Evolutionary conservation across 2,329 filamentous ascomycete species (phyloP).

Genomic region (Colletotrichum costaricense): DNA sequence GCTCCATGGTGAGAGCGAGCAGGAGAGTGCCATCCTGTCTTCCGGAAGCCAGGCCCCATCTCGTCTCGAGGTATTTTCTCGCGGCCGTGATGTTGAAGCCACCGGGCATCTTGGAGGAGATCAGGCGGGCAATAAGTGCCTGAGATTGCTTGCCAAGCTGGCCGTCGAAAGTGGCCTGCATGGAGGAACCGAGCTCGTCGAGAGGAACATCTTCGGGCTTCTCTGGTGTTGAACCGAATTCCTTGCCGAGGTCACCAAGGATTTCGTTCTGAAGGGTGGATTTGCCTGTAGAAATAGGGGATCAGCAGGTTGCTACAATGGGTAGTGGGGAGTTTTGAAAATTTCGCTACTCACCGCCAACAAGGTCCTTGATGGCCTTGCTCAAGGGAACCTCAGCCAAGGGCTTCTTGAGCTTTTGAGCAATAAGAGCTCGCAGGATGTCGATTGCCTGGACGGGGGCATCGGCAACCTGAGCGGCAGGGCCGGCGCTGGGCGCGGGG

Average conservation of each 20-base stretch:
- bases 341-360: conserved; percentile 78
- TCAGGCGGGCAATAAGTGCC: conserved; percentile 91
- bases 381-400: conserved; percentile 87
- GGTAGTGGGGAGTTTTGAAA: background rate
- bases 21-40: conserved; percentile 92
- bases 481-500: conserved; percentile 77
- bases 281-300: conserved; percentile 73
- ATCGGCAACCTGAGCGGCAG: conserved; percentile 88
- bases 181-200: conserved; percentile 92
- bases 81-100: conserved; percentile 98
- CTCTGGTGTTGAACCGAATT: conserved; percentile 97
- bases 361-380: conserved; percentile 98
- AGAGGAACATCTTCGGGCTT: conserved; percentile 98
- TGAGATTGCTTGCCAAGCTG: conserved; percentile 97
- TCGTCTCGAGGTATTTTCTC: conserved; percentile 92
- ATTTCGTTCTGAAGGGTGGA: conserved; percentile 99
- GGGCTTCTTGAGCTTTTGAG: conserved; percentile 97
- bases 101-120: conserved; percentile 99
- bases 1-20: conserved; percentile 92
- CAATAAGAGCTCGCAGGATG: conserved; percentile 88
- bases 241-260: conserved; percentile 95
- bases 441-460: conserved; percentile 89
- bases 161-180: conserved; percentile 99
- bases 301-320: conserved; percentile 2
- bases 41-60: conserved; percentile 89